These are phyloP conservation scores for Cryptosporidium xiaoi DNA, from an alignment of 169 alveolate species.

Conservation along the genomic window DNA sequence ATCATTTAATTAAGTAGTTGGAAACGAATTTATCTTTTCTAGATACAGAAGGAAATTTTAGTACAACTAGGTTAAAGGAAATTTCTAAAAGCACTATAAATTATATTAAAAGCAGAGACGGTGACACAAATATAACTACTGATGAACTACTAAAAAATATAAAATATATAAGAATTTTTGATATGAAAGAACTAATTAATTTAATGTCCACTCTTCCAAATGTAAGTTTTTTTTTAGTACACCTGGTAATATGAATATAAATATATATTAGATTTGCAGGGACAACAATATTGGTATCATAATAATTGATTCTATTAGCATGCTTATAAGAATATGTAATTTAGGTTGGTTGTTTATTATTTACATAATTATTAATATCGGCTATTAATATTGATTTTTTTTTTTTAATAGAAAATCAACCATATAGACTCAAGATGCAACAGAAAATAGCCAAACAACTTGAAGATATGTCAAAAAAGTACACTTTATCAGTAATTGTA, in stretches of 20 bases:
- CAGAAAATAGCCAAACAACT: conserved; percentile 41
- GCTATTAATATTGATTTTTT: not conserved
- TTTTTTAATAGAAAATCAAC: conserved; percentile 18
- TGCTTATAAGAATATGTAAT: conserved; percentile 67
- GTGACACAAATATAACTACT: not conserved
- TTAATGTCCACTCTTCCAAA: conserved; percentile 2
- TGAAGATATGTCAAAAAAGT: conserved; percentile 56
- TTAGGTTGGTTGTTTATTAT: conserved; percentile 15
- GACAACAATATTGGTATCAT: conserved; percentile 47
- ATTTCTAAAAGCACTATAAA: conserved; percentile 18
- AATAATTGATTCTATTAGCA: conserved; percentile 71
- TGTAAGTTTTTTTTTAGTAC: conserved; percentile 15
- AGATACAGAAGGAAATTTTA: conserved; percentile 66
- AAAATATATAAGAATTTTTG: conserved; percentile 55
- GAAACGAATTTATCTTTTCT: not conserved
- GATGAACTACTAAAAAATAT: conserved; percentile 12
- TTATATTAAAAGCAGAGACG: not conserved
- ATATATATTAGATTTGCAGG: conserved; percentile 21
- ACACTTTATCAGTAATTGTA: conserved; percentile 38
- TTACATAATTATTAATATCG: not conserved
- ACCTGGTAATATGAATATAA: not conserved
- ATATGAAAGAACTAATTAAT: conserved; percentile 30
- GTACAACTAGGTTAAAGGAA: conserved; percentile 50
- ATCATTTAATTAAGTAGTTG: not conserved
- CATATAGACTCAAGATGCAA: conserved; percentile 64